These are phyloP conservation scores for Cutaneotrichosporon sp. DNA, from an alignment of 1,284 basidiomycete genomes.

Conservation along the genomic window DNA sequence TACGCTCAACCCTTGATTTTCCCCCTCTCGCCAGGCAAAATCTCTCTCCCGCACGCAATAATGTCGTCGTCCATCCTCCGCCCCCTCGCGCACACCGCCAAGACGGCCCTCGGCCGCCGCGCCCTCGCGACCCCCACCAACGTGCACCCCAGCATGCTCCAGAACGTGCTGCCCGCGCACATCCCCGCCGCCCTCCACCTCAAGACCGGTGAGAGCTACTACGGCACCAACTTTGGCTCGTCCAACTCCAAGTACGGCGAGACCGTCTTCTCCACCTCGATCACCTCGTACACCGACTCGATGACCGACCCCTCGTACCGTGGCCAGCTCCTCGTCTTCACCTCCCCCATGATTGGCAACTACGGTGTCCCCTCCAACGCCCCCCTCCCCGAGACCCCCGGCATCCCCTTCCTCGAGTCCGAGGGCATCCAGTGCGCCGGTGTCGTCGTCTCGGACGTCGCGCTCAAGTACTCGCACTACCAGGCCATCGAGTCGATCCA, in stretches of 20 bases:
- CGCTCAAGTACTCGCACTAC: constrained; percentile 93
- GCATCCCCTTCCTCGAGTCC: constrained; percentile 89
- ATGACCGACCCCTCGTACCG: constrained; percentile 99
- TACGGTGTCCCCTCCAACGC: constrained; percentile 93
- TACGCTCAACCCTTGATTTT: constrained; percentile 40
- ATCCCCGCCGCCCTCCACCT: constrained; percentile 86
- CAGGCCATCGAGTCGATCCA: constrained; percentile 89
- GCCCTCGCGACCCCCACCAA: constrained; percentile 27
- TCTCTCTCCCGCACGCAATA: constrained; percentile 5
- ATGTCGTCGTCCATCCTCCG: constrained; percentile 28
- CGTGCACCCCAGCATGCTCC: constrained; percentile 30
- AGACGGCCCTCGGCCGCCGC: constrained; percentile 17
- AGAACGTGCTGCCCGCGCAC: constrained; percentile 44
- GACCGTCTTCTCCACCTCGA: constrained; percentile 98
- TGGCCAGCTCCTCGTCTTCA: constrained; percentile 97
- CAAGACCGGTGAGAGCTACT: constrained; percentile 90
- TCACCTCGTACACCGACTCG: constrained; percentile 98
- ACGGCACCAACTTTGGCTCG: constrained; percentile 86
- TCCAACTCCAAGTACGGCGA: constrained; percentile 89
- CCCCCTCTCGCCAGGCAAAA: neutral
- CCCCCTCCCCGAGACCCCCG: constrained; percentile 73
- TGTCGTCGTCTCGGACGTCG: constrained; percentile 91
- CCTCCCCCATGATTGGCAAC: constrained; percentile 96
- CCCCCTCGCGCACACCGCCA: constrained; percentile 15
- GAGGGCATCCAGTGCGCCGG: constrained; percentile 86